These are phyloP conservation scores for Phaeotremella skinneri DNA, from an alignment of 768 basidiomycete species.

Conservation along the genomic window DNA sequence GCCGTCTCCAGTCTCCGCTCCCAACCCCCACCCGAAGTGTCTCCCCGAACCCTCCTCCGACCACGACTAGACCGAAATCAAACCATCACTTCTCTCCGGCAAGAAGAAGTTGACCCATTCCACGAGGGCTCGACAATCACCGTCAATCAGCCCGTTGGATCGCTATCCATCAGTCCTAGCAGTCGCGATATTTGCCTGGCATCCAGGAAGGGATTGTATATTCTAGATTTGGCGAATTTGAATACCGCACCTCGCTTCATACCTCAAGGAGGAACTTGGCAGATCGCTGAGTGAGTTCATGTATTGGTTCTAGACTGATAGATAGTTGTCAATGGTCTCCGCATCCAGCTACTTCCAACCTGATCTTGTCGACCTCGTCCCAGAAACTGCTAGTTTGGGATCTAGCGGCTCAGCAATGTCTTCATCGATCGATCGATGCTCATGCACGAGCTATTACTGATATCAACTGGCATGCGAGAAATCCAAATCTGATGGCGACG, in stretches of 20 bases:
- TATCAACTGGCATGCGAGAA: slow-evolving; percentile 91
- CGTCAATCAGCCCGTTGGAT: slow-evolving; percentile 52
- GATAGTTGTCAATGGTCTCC: slow-evolving; percentile 53
- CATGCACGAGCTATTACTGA: slow-evolving; percentile 97
- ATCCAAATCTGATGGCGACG: slow-evolving; percentile 81
- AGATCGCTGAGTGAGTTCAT: slow-evolving; percentile 63
- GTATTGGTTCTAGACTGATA: slow-evolving; percentile 91
- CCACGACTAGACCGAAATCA: slow-evolving; percentile 28
- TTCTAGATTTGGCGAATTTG: slow-evolving; percentile 87
- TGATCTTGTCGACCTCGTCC: slow-evolving; percentile 50
- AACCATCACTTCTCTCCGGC: slow-evolving; percentile 23
- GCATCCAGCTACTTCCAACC: slow-evolving; percentile 47
- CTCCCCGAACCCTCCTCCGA: slow-evolving; percentile 23
- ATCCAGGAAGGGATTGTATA: slow-evolving; percentile 80
- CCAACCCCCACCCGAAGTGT: slow-evolving; percentile 24
- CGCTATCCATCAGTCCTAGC: slow-evolving; percentile 67
- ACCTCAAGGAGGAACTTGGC: slow-evolving; percentile 95
- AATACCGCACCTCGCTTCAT: slow-evolving; percentile 85
- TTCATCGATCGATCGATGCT: slow-evolving; percentile 78
- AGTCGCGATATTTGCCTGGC: slow-evolving; percentile 87
- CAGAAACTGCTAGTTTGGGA: slow-evolving; percentile 79
- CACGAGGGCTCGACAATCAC: slow-evolving; percentile 42
- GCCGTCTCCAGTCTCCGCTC: slow-evolving; percentile 11
- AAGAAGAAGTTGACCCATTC: slow-evolving; percentile 23
- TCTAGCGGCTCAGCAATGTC: slow-evolving; percentile 68